Conservation (phyloP, 2,329 filamentous ascomycete species). For the Aspergillus ruber region DNA sequence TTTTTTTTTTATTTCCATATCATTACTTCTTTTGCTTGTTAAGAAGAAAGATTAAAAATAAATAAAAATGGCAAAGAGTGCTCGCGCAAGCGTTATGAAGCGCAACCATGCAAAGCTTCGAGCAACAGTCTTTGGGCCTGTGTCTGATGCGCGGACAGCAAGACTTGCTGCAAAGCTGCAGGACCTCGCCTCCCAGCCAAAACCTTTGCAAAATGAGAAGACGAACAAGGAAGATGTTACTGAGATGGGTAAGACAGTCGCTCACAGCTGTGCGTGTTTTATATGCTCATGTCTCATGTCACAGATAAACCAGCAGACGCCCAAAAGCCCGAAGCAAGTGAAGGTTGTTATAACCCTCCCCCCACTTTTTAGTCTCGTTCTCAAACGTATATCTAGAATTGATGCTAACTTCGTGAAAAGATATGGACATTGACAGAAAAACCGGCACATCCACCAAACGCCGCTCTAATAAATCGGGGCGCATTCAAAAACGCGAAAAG, state of each 20-base stretch:
- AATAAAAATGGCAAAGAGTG: constrained; percentile 73
- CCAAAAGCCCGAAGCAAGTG: constrained; percentile 11
- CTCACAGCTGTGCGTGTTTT: background rate
- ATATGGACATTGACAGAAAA: constrained; percentile 36
- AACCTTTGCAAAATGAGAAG: constrained; percentile 50
- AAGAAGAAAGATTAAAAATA: too few species aligned
- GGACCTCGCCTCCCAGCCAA: constrained; percentile 70
- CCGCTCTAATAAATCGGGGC: constrained; percentile 22
- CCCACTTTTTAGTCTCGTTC: background rate
- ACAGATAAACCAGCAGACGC: constrained; percentile 5
- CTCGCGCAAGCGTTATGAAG: constrained; percentile 72
- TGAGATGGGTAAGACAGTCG: constrained; percentile 15
- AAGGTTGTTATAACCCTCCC: constrained; percentile 13
- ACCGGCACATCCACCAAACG: constrained; percentile 15
- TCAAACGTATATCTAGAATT: background rate
- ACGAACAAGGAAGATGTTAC: constrained; percentile 18
- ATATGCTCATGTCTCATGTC: constrained; percentile 3
- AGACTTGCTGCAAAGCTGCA: constrained; percentile 80
- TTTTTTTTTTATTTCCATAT: background rate
- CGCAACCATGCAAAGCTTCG: constrained; percentile 77
- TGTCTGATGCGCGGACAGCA: constrained; percentile 70
- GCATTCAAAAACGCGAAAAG: constrained; percentile 35
- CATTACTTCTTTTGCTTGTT: background rate
- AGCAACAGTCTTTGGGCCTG: constrained; percentile 74
- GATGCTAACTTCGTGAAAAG: constrained; percentile 16